These are phyloP conservation scores for Aspergillus affinis DNA, from an alignment of 495 filamentous ascomycete genomes.

Conservation along the genomic window DNA sequence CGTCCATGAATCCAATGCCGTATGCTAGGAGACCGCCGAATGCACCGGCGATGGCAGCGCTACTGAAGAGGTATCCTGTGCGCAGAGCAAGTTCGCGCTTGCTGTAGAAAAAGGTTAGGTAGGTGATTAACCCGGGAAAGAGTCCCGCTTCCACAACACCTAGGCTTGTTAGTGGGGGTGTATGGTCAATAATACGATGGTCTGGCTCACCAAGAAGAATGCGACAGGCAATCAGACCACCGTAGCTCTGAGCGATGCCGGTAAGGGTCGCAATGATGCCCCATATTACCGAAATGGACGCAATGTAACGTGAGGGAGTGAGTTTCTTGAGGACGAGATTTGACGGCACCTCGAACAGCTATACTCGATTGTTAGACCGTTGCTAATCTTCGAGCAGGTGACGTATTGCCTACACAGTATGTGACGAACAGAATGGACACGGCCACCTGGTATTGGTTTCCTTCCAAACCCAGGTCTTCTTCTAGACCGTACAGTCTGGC, in stretches of 20 bases:
- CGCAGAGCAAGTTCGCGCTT: conserved; percentile 72
- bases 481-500: conserved; percentile 68
- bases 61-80: conserved; percentile 75
- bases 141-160: conserved; percentile 54
- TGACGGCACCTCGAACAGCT: conserved; percentile 47
- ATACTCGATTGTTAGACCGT: conserved; percentile 5
- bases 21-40: conserved; percentile 75
- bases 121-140: conserved; percentile 59
- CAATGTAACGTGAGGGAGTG: conserved; percentile 70
- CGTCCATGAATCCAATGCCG: conserved; percentile 71
- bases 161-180: conserved; percentile 7
- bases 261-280: conserved; percentile 69
- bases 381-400: not conserved
- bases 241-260: conserved; percentile 62
- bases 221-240: conserved; percentile 53
- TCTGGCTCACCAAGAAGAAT: conserved; percentile 45
- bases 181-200: not conserved
- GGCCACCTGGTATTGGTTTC: conserved; percentile 66
- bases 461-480: conserved; percentile 59
- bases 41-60: conserved; percentile 71
- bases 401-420: conserved; percentile 47
- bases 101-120: conserved; percentile 74
- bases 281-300: conserved; percentile 62
- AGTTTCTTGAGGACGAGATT: conserved; percentile 83
- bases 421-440: conserved; percentile 76